Conservation (phyloP, 31 red algal genomes). For the Odonthalia washingtoniensis region DNA sequence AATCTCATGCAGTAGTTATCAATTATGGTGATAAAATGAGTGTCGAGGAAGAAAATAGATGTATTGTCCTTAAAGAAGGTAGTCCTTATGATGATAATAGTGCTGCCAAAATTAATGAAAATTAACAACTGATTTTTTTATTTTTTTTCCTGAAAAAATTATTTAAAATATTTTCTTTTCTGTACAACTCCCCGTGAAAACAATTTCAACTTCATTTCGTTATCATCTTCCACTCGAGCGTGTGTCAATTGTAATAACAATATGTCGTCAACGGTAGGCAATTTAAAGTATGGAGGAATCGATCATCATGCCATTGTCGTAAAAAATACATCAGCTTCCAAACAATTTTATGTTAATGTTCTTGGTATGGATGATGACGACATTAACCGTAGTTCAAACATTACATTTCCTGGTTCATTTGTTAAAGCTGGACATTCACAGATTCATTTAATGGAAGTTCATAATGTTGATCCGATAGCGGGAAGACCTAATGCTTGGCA, state of each 20-base stretch:
- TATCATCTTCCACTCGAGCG: no score
- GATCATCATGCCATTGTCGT: slow-evolving; percentile 94
- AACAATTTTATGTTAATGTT: slow-evolving; percentile 85
- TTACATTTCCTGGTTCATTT: slow-evolving; percentile 95
- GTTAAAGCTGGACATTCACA: slow-evolving; percentile 82
- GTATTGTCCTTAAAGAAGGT: not conserved
- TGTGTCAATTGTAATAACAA: no score
- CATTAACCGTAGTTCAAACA: slow-evolving; percentile 69
- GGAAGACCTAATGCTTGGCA: slow-evolving; percentile 91
- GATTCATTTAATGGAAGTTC: slow-evolving; percentile 98
- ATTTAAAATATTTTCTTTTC: no score
- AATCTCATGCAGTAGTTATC: slow-evolving; percentile 79
- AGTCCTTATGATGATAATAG: not conserved
- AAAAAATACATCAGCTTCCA: slow-evolving; percentile 52
- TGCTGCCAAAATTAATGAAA: no score
- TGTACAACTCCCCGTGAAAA: no score
- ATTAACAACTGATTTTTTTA: no score
- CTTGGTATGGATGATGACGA: slow-evolving; percentile 93
- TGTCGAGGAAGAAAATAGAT: slow-evolving; percentile 23
- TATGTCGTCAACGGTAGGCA: no score
- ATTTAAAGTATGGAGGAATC: slow-evolving; percentile 64
- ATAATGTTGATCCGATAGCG: slow-evolving; percentile 67
- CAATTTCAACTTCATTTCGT: no score
- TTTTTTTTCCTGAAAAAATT: no score
- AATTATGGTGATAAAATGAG: slow-evolving; percentile 75